Conservation (phyloP, 371 early-diverging fungal genomes). For the Actinomortierella ambigua region DNA sequence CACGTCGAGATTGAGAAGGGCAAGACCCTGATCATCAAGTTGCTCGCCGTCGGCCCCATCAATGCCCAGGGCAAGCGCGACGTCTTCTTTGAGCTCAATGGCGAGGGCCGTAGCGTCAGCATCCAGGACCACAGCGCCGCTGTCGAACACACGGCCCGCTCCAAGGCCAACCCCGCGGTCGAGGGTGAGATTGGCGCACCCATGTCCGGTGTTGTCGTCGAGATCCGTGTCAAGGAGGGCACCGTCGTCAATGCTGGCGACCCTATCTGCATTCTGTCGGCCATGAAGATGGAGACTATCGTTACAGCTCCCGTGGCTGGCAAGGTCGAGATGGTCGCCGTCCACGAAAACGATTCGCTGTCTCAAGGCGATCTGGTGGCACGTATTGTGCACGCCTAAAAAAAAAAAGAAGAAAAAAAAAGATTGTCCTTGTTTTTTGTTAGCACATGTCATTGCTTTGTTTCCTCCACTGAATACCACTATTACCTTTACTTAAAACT, state of each 20-base stretch:
- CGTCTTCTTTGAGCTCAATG: conserved; percentile 95
- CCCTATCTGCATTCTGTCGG: conserved; percentile 86
- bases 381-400: conserved; percentile 59
- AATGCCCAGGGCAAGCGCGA: conserved; percentile 84
- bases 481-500: no score
- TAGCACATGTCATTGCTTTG: no score
- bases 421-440: not conserved
- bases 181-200: conserved; percentile 92
- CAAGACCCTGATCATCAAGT: conserved; percentile 88
- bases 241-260: conserved; percentile 86
- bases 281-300: conserved; percentile 98
- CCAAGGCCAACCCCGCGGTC: conserved; percentile 76
- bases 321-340: conserved; percentile 70
- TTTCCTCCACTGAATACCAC: no score
- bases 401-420: not conserved
- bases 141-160: conserved; percentile 68
- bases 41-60: conserved; percentile 87
- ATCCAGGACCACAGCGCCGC: conserved; percentile 63
- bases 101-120: conserved; percentile 88
- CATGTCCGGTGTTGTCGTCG: conserved; percentile 95
- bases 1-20: conserved; percentile 86
- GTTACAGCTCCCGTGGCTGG: conserved; percentile 87
- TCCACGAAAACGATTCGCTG: conserved; percentile 79
- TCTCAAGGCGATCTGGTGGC: conserved; percentile 83
- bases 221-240: conserved; percentile 83